Evolutionary conservation across 192 early-diverging fungal species (phyloP).

Genomic region (Entrophospora sp.): DNA sequence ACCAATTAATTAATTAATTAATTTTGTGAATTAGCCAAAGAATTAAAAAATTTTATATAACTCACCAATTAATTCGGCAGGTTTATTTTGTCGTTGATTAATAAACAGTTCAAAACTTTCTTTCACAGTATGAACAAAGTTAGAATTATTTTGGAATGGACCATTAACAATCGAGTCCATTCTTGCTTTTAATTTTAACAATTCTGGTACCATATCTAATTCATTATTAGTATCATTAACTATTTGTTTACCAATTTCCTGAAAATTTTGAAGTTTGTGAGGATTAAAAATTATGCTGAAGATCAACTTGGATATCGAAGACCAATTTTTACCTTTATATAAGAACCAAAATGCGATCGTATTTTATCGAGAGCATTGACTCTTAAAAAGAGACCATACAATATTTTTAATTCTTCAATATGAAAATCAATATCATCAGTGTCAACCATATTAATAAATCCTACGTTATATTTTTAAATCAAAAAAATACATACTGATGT

Average conservation of each 20-base stretch:
- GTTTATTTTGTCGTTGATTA: conserved; percentile 62
- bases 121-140: conserved; percentile 51
- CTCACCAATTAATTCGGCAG: conserved; percentile 53
- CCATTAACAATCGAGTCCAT: conserved; percentile 51
- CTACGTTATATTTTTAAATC: conserved; percentile 38
- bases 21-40: too few species aligned
- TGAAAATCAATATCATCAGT: conserved; percentile 33
- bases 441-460: conserved; percentile 68
- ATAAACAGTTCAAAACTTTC: conserved; percentile 69
- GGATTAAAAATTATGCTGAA: too few species aligned
- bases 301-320: too few species aligned
- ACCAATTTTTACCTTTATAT: conserved; percentile 65
- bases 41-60: neutral
- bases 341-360: conserved; percentile 50
- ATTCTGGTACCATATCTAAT: conserved; percentile 42
- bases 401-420: conserved; percentile 57
- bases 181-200: conserved; percentile 55
- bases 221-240: conserved; percentile 50
- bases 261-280: too few species aligned
- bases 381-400: conserved; percentile 66
- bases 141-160: conserved; percentile 45
- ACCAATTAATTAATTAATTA: neutral
- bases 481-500: neutral
- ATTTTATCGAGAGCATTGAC: conserved; percentile 63
- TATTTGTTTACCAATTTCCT: conserved; percentile 47